Evolutionary conservation across 192 early-diverging fungal species (phyloP).

Genomic region (Neocallimastix lanati): DNA sequence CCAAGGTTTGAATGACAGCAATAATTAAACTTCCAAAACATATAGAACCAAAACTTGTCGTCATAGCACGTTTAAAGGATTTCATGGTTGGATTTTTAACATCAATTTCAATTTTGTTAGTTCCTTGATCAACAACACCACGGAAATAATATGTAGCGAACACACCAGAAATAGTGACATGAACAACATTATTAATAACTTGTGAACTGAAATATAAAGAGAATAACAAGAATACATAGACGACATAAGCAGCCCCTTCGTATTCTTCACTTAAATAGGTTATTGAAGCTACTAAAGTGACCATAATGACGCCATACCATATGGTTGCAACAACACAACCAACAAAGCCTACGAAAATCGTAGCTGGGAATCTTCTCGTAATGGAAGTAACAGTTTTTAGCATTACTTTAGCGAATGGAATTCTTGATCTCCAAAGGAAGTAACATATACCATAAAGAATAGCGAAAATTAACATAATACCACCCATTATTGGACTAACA

Average conservation of each 20-base stretch:
- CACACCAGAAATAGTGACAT: slow-evolving; percentile 62
- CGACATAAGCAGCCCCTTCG: slow-evolving; percentile 6
- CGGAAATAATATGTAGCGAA: slow-evolving; percentile 67
- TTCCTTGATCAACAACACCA: slow-evolving; percentile 21
- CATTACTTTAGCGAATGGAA: neutral
- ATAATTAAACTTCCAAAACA: slow-evolving; percentile 58
- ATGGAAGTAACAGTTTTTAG: slow-evolving; percentile 59
- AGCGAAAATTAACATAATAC: slow-evolving; percentile 20
- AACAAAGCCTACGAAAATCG: slow-evolving; percentile 54
- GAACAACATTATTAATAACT: slow-evolving; percentile 47
- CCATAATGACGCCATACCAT: slow-evolving; percentile 52
- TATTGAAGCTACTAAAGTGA: slow-evolving; percentile 19
- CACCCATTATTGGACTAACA: slow-evolving; percentile 2
- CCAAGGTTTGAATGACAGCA: slow-evolving; percentile 4
- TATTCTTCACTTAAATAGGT: neutral
- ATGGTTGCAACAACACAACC: slow-evolving; percentile 46
- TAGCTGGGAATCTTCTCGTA: slow-evolving; percentile 57
- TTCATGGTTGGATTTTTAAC: slow-evolving; percentile 31
- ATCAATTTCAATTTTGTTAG: slow-evolving; percentile 7
- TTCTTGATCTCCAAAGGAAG: slow-evolving; percentile 17
- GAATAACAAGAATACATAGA: slow-evolving; percentile 36
- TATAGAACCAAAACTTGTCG: slow-evolving; percentile 61
- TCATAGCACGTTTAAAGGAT: slow-evolving; percentile 51
- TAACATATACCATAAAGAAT: slow-evolving; percentile 11
- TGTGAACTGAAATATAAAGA: slow-evolving; percentile 50